phyloP scores from a whole-genome alignment of 164 flowering plant species.

The Umbilicus rupestris region DNA sequence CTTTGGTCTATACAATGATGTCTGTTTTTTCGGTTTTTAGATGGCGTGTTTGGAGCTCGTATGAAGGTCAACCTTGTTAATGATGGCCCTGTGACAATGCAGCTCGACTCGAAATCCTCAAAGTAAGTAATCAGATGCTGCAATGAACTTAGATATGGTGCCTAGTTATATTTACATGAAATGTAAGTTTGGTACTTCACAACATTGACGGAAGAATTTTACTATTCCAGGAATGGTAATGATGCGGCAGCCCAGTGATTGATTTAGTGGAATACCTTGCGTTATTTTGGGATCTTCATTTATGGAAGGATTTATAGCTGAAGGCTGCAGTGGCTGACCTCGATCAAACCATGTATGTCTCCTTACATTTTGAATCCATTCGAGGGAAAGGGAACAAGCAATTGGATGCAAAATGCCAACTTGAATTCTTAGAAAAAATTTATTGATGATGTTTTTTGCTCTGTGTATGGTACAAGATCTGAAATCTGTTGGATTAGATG shows the following conservation, averaged over 20 bases:
- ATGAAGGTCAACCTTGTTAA: conserved; percentile 95
- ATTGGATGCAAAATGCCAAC: neutral
- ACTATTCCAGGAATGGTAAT: conserved; percentile 18
- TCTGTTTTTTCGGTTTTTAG: conserved; percentile 22
- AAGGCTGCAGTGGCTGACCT: neutral
- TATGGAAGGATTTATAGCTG: too few species aligned
- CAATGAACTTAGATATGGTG: neutral
- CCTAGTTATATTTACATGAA: neutral
- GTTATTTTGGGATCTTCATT: neutral
- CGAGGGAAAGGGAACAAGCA: neutral
- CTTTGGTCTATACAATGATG: neutral
- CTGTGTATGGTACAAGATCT: neutral
- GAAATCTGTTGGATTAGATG: neutral
- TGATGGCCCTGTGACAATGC: conserved; percentile 97
- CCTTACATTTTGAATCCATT: neutral
- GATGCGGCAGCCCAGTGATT: conserved; percentile 5
- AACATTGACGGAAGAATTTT: neutral
- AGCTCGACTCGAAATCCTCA: conserved; percentile 68
- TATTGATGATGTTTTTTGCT: neutral
- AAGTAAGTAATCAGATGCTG: conserved; percentile 30
- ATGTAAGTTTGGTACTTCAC: neutral
- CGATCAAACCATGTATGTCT: neutral
- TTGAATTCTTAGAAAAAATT: neutral
- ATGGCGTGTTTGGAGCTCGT: conserved; percentile 94
- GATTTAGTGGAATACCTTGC: neutral